Percentiles rank a stretch among this genome's conserved stretches.
These are phyloP conservation scores for Talaromyces sp. DNA, from an alignment of 2,329 filamentous ascomycete species.

Conservation along the genomic window DNA sequence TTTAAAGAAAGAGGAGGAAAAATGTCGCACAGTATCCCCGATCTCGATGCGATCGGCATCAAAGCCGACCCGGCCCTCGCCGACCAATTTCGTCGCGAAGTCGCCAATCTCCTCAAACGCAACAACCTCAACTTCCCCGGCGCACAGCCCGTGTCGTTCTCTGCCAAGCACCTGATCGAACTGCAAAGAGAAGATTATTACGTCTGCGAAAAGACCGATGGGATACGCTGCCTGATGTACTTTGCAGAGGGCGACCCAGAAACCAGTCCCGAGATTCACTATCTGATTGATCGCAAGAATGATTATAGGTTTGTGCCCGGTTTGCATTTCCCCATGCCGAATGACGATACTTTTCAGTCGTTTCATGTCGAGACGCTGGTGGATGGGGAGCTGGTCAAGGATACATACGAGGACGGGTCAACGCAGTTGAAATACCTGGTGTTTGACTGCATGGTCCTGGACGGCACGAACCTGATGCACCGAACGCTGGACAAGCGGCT, in stretches of 20 bases:
- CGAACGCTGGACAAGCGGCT: conserved; percentile 82
- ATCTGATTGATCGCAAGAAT: conserved; percentile 96
- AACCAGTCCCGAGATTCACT: conserved; percentile 67
- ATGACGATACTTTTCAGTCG: conserved; percentile 51
- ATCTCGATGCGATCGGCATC: conserved; percentile 48
- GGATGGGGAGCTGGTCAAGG: conserved; percentile 89
- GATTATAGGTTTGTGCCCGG: conserved; percentile 83
- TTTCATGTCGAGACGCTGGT: conserved; percentile 80
- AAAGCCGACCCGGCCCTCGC: conserved; percentile 60
- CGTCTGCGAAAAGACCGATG: conserved; percentile 97
- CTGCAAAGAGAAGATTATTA: conserved; percentile 84
- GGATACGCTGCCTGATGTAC: conserved; percentile 92
- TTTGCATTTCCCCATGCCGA: conserved; percentile 74
- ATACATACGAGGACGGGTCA: conserved; percentile 63
- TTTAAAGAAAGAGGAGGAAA: not conserved
- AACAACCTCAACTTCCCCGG: conserved; percentile 69
- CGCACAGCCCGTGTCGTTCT: conserved; percentile 92
- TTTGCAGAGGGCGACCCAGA: conserved; percentile 54
- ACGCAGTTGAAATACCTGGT: conserved; percentile 77
- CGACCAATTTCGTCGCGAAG: conserved; percentile 61
- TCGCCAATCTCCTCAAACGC: conserved; percentile 69
- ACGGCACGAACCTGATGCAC: conserved; percentile 68
- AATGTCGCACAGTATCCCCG: conserved; percentile 29
- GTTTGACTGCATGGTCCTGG: conserved; percentile 85
- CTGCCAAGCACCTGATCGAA: conserved; percentile 74